phyloP scores from a whole-genome alignment of 1,284 basidiomycete genomes.

The Ustilago curta region DNA sequence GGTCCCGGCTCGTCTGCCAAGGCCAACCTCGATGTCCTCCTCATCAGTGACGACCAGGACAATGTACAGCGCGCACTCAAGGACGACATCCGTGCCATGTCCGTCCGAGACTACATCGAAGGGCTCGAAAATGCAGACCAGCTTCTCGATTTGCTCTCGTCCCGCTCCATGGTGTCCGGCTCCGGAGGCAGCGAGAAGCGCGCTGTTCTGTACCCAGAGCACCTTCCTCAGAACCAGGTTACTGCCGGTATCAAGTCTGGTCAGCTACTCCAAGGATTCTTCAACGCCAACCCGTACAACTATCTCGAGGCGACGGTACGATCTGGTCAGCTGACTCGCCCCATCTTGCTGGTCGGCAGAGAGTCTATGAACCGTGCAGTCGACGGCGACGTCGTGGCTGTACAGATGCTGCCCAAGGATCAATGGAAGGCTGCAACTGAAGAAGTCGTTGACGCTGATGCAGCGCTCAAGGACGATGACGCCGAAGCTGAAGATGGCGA shows the following conservation, averaged over 20 bases:
- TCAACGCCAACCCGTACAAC: constrained; percentile 95
- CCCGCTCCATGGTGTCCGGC: constrained; percentile 46
- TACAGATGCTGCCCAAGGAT: constrained; percentile 85
- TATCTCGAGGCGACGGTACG: constrained; percentile 89
- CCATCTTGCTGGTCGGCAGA: constrained; percentile 86
- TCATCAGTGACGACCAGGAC: constrained; percentile 82
- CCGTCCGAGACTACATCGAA: constrained; percentile 65
- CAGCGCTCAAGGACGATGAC: constrained; percentile 84
- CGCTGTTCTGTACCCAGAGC: constrained; percentile 73
- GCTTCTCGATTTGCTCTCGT: constrained; percentile 63
- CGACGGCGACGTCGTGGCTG: constrained; percentile 90
- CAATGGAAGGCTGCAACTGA: constrained; percentile 95
- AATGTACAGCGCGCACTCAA: constrained; percentile 77
- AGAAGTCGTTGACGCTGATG: constrained; percentile 88
- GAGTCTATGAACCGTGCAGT: constrained; percentile 96
- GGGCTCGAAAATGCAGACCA: constrained; percentile 59
- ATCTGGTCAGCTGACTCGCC: constrained; percentile 79
- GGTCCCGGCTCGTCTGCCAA: constrained; percentile 38
- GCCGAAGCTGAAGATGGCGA: constrained; percentile 73
- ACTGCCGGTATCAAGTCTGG: constrained; percentile 87
- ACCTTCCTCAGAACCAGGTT: constrained; percentile 80
- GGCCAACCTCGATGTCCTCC: constrained; percentile 56
- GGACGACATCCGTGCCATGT: constrained; percentile 57
- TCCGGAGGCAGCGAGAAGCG: constrained; percentile 46
- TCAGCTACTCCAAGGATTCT: constrained; percentile 88